phyloP scores from a whole-genome alignment of 768 basidiomycete genomes.

The Rhizopogon roseolus region DNA sequence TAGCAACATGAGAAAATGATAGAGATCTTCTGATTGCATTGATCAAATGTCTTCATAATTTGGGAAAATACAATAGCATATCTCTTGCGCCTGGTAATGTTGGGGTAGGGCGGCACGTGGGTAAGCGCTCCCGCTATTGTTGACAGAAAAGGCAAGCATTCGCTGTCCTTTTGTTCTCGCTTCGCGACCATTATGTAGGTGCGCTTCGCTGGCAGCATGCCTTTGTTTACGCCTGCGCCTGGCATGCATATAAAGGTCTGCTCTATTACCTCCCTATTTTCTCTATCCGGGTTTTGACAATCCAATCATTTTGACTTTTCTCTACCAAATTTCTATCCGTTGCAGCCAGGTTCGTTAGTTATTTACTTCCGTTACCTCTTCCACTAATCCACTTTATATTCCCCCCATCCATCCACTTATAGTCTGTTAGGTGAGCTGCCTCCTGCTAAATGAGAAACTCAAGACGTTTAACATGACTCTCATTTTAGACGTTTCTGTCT shows the following conservation, averaged over 20 bases:
- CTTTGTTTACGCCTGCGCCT: conserved; percentile 6
- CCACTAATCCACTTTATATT: conserved; percentile 9
- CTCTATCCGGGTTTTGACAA: conserved; percentile 32
- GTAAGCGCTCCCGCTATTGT: conserved; percentile 20
- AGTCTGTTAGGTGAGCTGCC: conserved; percentile 23
- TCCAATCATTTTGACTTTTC: conserved; percentile 17
- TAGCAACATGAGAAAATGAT: no score
- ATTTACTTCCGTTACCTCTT: not conserved
- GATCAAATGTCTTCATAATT: no score
- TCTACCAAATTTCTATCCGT: conserved; percentile 1
- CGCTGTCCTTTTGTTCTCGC: conserved; percentile 28
- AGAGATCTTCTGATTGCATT: no score
- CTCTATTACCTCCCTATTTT: not conserved
- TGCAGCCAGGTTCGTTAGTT: conserved; percentile 25
- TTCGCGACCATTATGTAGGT: conserved; percentile 18
- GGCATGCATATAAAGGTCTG: conserved; percentile 20
- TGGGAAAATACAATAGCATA: no score
- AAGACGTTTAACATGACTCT: not conserved
- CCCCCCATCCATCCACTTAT: not conserved
- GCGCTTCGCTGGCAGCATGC: conserved; percentile 10
- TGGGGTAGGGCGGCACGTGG: not conserved
- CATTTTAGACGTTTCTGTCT: conserved; percentile 6
- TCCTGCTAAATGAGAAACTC: not conserved
- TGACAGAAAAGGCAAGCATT: conserved; percentile 19
- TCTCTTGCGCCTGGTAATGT: no score